A percentile compares a stretch with the other conserved stretches of the same genome.
Evolutionary conservation across 225 moss, liverwort and hornwort genomes (phyloP).

Genomic region (Thuidium tamariscinum): DNA sequence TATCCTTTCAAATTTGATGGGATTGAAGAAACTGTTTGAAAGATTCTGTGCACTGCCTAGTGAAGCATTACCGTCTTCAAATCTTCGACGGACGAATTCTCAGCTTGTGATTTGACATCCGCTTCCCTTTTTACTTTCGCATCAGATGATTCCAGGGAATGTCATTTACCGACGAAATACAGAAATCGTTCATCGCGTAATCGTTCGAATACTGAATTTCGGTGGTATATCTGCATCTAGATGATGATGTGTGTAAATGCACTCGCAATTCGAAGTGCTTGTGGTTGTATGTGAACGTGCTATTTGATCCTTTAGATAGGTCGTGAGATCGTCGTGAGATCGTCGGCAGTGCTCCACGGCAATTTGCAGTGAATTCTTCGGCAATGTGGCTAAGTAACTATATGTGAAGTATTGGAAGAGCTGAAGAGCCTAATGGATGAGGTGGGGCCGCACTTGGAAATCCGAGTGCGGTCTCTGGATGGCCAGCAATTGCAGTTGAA

Average conservation of each 20-base stretch:
- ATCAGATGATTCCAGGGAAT: not conserved
- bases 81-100: not conserved
- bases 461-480: conserved; percentile 63
- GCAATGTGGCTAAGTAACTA: not conserved
- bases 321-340: not conserved
- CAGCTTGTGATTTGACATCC: not conserved
- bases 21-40: not conserved
- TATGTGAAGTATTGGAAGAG: not conserved
- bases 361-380: not conserved
- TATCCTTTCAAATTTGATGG: not conserved
- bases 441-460: conserved; percentile 15
- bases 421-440: conserved; percentile 21
- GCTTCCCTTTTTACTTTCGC: not conserved
- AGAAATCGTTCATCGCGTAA: not conserved
- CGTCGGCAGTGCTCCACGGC: not conserved
- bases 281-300: not conserved
- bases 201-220: not conserved
- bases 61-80: not conserved
- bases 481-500: conserved; percentile 49
- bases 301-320: not conserved
- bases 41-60: not conserved
- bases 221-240: not conserved
- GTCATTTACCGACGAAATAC: not conserved
- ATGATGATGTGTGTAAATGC: not conserved
- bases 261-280: not conserved